A percentile compares a stretch with the other conserved stretches of the same genome.
Evolutionary conservation across 73 alveolate genomes (phyloP).

Genomic region (Paramecium bursaria): DNA sequence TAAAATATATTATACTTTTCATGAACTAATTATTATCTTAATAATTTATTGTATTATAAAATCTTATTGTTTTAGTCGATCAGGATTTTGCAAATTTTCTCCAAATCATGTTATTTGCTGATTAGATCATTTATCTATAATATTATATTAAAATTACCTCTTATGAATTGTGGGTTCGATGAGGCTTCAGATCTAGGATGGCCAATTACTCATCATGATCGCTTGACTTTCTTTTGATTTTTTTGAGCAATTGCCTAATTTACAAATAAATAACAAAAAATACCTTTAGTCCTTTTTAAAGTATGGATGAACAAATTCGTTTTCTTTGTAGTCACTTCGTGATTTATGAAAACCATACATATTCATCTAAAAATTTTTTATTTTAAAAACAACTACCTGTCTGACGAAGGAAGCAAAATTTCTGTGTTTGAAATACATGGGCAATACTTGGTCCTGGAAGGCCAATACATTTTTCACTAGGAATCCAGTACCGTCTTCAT

Average conservation of each 20-base stretch:
- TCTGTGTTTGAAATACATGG: slow-evolving; percentile 95
- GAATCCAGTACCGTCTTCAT: slow-evolving; percentile 92
- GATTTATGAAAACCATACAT: slow-evolving; percentile 97
- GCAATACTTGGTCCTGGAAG: slow-evolving; percentile 95
- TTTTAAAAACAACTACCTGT: slow-evolving; percentile 77
- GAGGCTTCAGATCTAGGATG: slow-evolving; percentile 25
- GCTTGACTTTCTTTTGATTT: slow-evolving; percentile 46
- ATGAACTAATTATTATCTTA: background rate
- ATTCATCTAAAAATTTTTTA: slow-evolving; percentile 71
- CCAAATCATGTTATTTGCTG: background rate
- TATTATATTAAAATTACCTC: slow-evolving; percentile 18
- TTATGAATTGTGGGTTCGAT: slow-evolving; percentile 4
- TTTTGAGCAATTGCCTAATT: slow-evolving; percentile 13
- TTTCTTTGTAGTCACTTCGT: slow-evolving; percentile 48
- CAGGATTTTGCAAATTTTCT: background rate
- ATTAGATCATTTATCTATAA: background rate
- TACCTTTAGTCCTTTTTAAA: slow-evolving; percentile 47
- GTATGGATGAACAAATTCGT: slow-evolving; percentile 52
- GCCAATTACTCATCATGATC: slow-evolving; percentile 30
- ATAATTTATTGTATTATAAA: too few relatives aligned
- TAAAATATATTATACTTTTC: background rate
- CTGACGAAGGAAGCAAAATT: slow-evolving; percentile 97
- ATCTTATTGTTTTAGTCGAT: background rate
- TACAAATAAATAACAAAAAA: background rate
- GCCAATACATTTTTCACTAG: slow-evolving; percentile 87